Evolutionary conservation across 257 asterid genomes (phyloP).

Genomic region (Rauvolfia tetraphylla): DNA sequence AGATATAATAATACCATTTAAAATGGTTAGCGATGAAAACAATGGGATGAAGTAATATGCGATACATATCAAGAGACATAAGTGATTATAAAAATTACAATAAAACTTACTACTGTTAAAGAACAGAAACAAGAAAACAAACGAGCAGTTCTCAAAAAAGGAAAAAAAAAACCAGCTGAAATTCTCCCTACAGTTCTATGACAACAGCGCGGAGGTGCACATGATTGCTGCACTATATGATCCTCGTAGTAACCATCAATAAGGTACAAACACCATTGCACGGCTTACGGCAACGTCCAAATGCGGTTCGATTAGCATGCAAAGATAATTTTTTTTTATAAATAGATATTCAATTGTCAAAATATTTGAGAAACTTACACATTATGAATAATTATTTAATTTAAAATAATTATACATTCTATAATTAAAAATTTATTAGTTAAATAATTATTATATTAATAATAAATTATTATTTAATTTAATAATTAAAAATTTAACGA

Average conservation of each 20-base stretch:
- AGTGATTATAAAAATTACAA: neutral
- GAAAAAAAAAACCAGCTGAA: no score
- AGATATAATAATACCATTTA: neutral
- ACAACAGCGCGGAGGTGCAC: slow-evolving; percentile 18
- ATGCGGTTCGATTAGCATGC: no score
- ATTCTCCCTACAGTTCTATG: slow-evolving; percentile 1
- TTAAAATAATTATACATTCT: no score
- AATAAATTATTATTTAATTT: no score
- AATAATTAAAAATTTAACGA: no score
- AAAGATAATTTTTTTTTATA: no score
- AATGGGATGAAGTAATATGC: neutral
- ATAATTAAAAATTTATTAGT: no score
- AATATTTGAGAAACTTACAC: no score
- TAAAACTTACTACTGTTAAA: neutral
- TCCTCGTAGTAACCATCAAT: neutral
- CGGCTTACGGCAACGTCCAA: neutral
- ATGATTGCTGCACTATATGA: slow-evolving; percentile 24
- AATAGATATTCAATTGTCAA: no score
- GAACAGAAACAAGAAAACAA: slow-evolving; percentile 13
- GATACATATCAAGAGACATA: neutral
- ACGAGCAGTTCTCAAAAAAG: no score
- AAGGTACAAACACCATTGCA: neutral
- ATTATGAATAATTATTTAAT: no score
- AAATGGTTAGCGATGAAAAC: slow-evolving; percentile 25
- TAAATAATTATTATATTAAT: no score